phyloP scores from a whole-genome alignment of 352 stramenopile species.

The Phytophthora megakarya region DNA sequence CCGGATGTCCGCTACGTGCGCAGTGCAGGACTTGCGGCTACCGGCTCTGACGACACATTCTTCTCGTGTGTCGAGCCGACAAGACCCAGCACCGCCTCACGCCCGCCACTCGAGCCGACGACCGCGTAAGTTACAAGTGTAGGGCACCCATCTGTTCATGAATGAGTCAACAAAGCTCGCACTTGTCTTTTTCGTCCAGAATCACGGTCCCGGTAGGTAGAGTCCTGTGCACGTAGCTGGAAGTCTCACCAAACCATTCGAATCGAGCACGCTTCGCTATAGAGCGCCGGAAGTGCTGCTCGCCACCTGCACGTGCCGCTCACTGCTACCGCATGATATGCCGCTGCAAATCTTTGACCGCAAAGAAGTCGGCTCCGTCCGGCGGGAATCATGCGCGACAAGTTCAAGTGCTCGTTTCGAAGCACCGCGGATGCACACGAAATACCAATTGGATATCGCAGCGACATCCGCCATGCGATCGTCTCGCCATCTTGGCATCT shows the following conservation, averaged over 20 bases:
- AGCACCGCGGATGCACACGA: slow-evolving; percentile 2
- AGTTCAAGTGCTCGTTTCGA: slow-evolving; percentile 27
- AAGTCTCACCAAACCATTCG: no score
- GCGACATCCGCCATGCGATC: neutral
- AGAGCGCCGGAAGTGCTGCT: slow-evolving; percentile 3
- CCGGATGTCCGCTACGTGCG: slow-evolving; percentile 25
- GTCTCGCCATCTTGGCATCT: neutral
- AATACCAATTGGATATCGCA: neutral
- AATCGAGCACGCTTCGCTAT: neutral
- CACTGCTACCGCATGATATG: slow-evolving; percentile 1
- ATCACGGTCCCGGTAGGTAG: no score
- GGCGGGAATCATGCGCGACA: slow-evolving; percentile 17
- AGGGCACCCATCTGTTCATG: slow-evolving; percentile 10
- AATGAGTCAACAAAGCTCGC: slow-evolving; percentile 25
- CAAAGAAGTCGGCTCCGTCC: slow-evolving; percentile 1
- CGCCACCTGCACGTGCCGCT: slow-evolving; percentile 3
- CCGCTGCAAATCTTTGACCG: neutral
- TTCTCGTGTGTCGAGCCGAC: slow-evolving; percentile 19
- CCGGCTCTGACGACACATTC: slow-evolving; percentile 15
- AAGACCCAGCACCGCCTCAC: slow-evolving; percentile 15
- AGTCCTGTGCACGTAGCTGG: no score
- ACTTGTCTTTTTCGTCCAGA: neutral
- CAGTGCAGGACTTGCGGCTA: slow-evolving; percentile 2
- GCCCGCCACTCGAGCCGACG: slow-evolving; percentile 7
- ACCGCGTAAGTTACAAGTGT: slow-evolving; percentile 8